Base-by-base conservation (phyloP, 139 green algal species). In the Marvania coccoides region DNA sequence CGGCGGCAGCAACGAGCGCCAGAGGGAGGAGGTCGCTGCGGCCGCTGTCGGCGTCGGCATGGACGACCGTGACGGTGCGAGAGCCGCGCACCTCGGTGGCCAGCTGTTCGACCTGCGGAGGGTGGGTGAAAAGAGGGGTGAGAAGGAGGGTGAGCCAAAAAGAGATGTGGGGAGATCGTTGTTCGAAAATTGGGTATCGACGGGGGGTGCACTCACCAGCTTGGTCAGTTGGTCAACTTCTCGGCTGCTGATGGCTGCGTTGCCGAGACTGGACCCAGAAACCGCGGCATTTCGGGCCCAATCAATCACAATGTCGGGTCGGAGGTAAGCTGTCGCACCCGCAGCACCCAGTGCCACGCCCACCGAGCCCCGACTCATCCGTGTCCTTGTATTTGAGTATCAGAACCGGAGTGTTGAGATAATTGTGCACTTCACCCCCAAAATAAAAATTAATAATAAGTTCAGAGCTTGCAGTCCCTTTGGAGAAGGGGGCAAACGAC, bases 261-360 rank as follows among this genome's bases (percentile, higher is more conserved):
- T 51, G 42, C 42, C 42, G 19, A 51, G 19, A 19, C 19, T 19
- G 19, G 42, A 19, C 19, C 42, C 42, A 51, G 42, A 51, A 19
- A 19, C 19, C 19, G 42, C 42, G 19, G 42, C 42, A 28, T 19
- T 51, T 51, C 19, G 10, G 29, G 24, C 56, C 23, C 7, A 59
- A 14, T 73, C 56, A 23, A 60, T 36, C 15, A 73, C 29, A 6
- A 69, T 26, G 24, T 73, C 66, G 4, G 66, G 66, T 60, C 45
- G 40, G n/a, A 67, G 39, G 39, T 73, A 73, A 24, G 34, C 56
- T 2, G 66, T 73, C 38, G 66, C 57, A 24, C 30, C 66, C 36
- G 30, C 58, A 4, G 66, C 66, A 12, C 66, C 66, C n/a, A 73
- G 23, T 10, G 24, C 66, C n/a, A 38, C 66, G 29, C 66, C 24